These are phyloP conservation scores for Leccinum fuscescens DNA, from an alignment of 1,284 basidiomycete species.

Conservation along the genomic window DNA sequence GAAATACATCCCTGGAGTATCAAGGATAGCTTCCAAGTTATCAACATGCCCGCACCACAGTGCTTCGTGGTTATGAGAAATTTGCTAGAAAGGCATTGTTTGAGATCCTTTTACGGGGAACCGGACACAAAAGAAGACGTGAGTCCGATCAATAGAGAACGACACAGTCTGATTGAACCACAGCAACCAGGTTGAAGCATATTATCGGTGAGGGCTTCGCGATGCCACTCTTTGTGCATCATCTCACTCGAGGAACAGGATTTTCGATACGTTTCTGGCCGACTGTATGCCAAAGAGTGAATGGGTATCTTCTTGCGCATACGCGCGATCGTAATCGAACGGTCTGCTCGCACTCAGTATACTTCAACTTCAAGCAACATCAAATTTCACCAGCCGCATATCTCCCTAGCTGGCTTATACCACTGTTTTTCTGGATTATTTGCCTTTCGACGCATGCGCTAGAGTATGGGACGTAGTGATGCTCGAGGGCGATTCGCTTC, in stretches of 20 bases:
- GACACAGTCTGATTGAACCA: constrained; percentile 30
- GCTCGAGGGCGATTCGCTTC: constrained; percentile 84
- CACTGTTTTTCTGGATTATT: constrained; percentile 79
- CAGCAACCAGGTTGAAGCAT: constrained; percentile 69
- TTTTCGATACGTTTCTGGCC: constrained; percentile 89
- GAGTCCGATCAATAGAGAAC: constrained; percentile 34
- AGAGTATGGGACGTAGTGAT: constrained; percentile 88
- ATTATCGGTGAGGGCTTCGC: constrained; percentile 51
- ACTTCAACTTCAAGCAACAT: constrained; percentile 94
- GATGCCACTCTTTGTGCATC: neutral
- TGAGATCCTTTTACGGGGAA: constrained; percentile 84
- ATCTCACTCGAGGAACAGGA: constrained; percentile 48
- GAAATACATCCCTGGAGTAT: constrained; percentile 69
- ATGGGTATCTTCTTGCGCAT: constrained; percentile 18
- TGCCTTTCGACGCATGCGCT: constrained; percentile 85
- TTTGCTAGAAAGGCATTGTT: constrained; percentile 80
- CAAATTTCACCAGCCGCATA: constrained; percentile 80
- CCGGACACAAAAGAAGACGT: constrained; percentile 75
- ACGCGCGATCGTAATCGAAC: constrained; percentile 2
- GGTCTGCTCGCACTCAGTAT: constrained; percentile 51
- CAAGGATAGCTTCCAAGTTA: constrained; percentile 79
- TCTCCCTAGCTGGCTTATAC: constrained; percentile 77
- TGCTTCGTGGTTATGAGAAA: constrained; percentile 90
- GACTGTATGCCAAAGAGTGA: constrained; percentile 93
- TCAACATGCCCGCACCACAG: constrained; percentile 79